Base-by-base conservation (phyloP, 1,284 basidiomycete genomes). In the Papiliotrema flavescens region DNA sequence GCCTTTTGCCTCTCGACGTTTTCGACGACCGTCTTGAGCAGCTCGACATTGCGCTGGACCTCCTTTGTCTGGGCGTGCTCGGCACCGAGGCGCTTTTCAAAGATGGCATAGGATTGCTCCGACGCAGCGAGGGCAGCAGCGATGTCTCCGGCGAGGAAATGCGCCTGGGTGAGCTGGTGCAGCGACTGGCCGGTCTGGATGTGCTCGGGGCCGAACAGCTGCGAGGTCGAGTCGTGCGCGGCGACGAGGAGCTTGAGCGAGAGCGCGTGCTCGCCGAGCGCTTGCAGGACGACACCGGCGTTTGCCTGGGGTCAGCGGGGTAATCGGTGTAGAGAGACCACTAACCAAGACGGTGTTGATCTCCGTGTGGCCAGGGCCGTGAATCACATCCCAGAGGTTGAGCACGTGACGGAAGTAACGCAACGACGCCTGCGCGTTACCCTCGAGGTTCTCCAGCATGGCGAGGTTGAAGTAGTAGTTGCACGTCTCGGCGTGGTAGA, bases 381-480 rank as follows among this genome's bases (percentile, higher is more conserved):
- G 79, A n/a, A 81, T 69, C 41, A 80, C 67, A 57, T 77, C 73
- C 78, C 79, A 81, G 32, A 83, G 73, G 49, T 75, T 69, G 40
- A 82, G 62, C 37, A 81, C 77, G 58, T 83, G 80, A 50, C 78
- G 75, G 65, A 81, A 78, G 63, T 78, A 79, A 40, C 76, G 72
- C 56, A 82, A 69, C 47, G 78, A 73, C 32, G 76, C 70, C 42
- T 72, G 74, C 15, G 76, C 67, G 64, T 80, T 71, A 54, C 77
- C 65, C 65, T 79, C 74, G 55, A 81, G 70, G 50, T 78, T 75
- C 51, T 76, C 73, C 49, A 83, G 69, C 65, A 82, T 79, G 13
- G 81, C 80, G n/a, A 83, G 69, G 63, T 82, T 80, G 67, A 79
- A 77, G 75, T 82, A 83, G 69, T 80, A 81, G 43, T 75, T 73